A percentile compares a stretch with the other conserved stretches of the same genome.
These are phyloP conservation scores for Fusarium marasasianum DNA, from an alignment of 2,329 filamentous ascomycete genomes.

Conservation along the genomic window DNA sequence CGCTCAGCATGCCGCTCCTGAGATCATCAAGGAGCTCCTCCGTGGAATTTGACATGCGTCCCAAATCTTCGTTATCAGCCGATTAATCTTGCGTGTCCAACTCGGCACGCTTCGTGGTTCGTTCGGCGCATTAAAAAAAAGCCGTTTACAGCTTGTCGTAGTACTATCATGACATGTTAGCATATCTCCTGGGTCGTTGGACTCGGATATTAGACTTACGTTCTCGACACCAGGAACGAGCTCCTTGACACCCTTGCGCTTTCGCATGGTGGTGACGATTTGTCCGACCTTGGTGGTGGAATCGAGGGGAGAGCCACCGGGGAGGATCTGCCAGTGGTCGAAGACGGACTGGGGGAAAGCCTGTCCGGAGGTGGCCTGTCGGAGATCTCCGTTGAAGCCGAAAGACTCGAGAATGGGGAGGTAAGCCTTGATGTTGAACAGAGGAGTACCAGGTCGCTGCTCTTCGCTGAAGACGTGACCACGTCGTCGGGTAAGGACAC, in stretches of 20 bases:
- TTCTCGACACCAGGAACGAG: constrained; percentile 93
- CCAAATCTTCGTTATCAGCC: constrained; percentile 48
- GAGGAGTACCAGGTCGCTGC: constrained; percentile 97
- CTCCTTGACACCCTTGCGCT: constrained; percentile 99
- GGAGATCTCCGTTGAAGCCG: constrained; percentile 98
- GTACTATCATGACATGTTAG: constrained; percentile 68
- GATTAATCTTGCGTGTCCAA: constrained; percentile 54
- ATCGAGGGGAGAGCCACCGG: constrained; percentile 93
- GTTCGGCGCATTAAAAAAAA: constrained; percentile 54
- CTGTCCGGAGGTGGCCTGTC: constrained; percentile 91
- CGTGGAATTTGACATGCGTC: constrained; percentile 42
- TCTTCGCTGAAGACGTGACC: constrained; percentile 99
- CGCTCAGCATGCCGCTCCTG: constrained; percentile 45
- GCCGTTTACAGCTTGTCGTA: constrained; percentile 95
- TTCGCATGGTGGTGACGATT: constrained; percentile 89
- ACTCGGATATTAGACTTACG: constrained; percentile 69
- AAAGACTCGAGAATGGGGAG: constrained; percentile 97
- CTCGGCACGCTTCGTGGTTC: constrained; percentile 57
- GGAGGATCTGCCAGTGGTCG: constrained; percentile 97
- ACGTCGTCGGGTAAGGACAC: constrained; percentile 96
- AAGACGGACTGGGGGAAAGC: constrained; percentile 99
- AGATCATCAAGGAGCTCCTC: constrained; percentile 40
- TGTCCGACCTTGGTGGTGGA: constrained; percentile 80
- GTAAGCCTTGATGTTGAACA: constrained; percentile 99
- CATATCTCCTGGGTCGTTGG: background rate